Evolutionary conservation across 495 filamentous ascomycete species (phyloP), one percentile per base, ranked within the genome.

Genomic region (Thozetella sp.): DNA sequence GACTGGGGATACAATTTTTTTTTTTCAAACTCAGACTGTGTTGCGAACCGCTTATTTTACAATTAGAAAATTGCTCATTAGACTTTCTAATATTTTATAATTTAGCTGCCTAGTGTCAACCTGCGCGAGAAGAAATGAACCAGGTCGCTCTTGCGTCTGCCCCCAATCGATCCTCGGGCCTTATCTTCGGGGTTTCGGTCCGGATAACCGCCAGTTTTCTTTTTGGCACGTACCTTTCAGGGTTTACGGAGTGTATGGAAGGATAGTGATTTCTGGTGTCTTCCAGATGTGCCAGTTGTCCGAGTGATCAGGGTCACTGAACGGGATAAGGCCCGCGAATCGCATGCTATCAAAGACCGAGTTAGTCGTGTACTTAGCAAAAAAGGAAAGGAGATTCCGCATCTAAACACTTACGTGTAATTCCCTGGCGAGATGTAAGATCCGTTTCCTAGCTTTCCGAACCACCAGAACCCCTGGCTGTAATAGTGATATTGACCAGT

Each of bases 321-420:
- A 70, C 0, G 67, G 69, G 2, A 65, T 45, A 25, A 63, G 62
- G 6, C 61, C 65, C 2, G 69, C 69, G 48, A 69, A 69, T 20
- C 69, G 52, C 50, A 69, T 57, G 12, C 67, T 70, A 51, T 24
- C n/a, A 4, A 15, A 37, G 6, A 6, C 6, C 30, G 15, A 6
- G 2, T 4, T 34, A 2, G 37, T 30, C 37, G 25, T 20, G 37
- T n/a, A 25, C n/a, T 22, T 9, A 51, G 30, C 2, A 10, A 26
- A 51, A n/a, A n/a, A 22, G 27, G 17, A 27, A 48, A 25, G 23
- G 9, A 19, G 19, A 27, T 22, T n/a, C 3, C 19, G 13, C 37
- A 25, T n/a, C n/a, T n/a, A n/a, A n/a, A n/a, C n/a, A 55, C 68
- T 66, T 48, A 76, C 57, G 60, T 67, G 51, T 77, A 77, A 23